Evolutionary conservation across 2,329 filamentous ascomycete genomes (phyloP), one percentile per base, ranked within the genome.

Genomic region (Magnaporthales sp.): DNA sequence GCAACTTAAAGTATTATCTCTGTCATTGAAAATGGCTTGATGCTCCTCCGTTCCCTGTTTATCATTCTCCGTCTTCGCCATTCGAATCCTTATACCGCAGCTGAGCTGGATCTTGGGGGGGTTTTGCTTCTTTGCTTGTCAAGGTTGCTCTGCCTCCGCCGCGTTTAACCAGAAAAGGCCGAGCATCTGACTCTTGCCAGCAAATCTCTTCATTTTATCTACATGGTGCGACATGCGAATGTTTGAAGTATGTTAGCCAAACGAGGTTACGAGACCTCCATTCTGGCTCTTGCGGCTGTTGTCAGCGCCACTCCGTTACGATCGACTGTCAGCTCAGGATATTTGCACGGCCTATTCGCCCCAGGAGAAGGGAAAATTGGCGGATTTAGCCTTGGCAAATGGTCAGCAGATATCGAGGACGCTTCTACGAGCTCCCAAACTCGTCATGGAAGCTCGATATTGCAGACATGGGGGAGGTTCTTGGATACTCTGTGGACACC

Each of bases 111-210:
- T 26, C 56, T 22, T 60, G 56, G 19, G 19, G 56, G 24, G 56
- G 56, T 60, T 60, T 60, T 60, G 56, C 56, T 60, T 60, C 56
- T 60, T 60, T 60, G 56, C 56, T 60, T 13, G 56, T 60, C 56
- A 60, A 60, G 56, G 26, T 27, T 60, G 56, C 56, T 60, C 26
- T 60, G 56, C 56, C 56, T 60, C 56, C 56, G 13, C 56, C 56
- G 27, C 56, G 3, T 27, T 29, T 27, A 27, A 51, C 56, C 56
- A 60, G 24, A 60, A 60, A 60, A 26, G 22, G 56, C 15, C 56
- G 5, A 60, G 22, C 24, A 29, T 60, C 24, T 24, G 56, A 24
- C 24, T 60, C 24, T 26, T 27, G 24, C 56, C 24, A 60, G 56
- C 22, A 27, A 60, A 60, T 29, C 26, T 27, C 7, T 26, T 15